phyloP scores from a whole-genome alignment of 495 filamentous ascomycete genomes.

The Penicillium mononematosum region DNA sequence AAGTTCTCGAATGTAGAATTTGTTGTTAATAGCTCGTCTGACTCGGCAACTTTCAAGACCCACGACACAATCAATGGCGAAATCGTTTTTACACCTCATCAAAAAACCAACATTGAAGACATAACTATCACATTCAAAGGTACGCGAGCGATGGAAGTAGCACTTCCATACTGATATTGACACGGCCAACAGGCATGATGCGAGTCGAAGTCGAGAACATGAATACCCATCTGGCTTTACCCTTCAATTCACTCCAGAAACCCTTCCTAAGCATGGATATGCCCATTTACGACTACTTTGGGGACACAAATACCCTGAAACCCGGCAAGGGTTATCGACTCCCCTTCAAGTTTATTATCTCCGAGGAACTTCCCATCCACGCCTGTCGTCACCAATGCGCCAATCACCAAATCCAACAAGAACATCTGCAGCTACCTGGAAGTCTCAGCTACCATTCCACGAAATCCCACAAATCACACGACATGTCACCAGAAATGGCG shows the following conservation, averaged over 20 bases:
- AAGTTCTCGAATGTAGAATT: background rate
- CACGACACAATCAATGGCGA: constrained; percentile 8
- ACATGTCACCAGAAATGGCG: constrained; percentile 11
- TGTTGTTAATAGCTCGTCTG: background rate
- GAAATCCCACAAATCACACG: background rate
- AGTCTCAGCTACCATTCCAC: background rate
- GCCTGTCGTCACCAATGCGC: constrained; percentile 9
- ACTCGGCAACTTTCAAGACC: constrained; percentile 5
- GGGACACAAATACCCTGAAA: background rate
- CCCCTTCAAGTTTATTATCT: constrained; percentile 8
- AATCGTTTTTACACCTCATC: constrained; percentile 4
- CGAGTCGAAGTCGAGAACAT: constrained; percentile 9
- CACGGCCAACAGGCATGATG: background rate
- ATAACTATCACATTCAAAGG: constrained; percentile 10
- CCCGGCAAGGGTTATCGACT: background rate
- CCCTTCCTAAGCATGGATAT: constrained; percentile 6
- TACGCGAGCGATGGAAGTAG: background rate
- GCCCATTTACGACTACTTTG: background rate
- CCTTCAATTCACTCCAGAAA: background rate
- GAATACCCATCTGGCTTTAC: constrained; percentile 6
- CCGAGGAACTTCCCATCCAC: constrained; percentile 9
- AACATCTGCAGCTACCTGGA: constrained; percentile 12
- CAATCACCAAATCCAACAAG: constrained; percentile 5
- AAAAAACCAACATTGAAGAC: background rate
- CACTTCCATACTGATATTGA: background rate